phyloP scores from a whole-genome alignment of 2,329 filamentous ascomycete genomes.

The Phialophora expanda region DNA sequence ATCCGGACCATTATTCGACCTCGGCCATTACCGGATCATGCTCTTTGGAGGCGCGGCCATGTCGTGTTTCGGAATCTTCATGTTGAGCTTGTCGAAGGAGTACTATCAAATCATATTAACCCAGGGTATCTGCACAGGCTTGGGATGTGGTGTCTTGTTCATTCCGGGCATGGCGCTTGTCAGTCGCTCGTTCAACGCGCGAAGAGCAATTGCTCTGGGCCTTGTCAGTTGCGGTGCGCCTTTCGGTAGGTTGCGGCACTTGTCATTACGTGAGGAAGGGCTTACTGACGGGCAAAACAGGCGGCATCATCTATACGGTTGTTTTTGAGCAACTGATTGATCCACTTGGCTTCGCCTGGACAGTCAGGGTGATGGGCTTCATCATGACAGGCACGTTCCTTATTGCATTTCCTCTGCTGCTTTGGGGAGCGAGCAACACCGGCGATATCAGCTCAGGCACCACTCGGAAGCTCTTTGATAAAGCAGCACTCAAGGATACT shows the following conservation, averaged over 20 bases:
- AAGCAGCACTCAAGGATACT: conserved; percentile 52
- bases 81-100: conserved; percentile 73
- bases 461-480: conserved; percentile 52
- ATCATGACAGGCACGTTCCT: conserved; percentile 42
- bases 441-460: conserved; percentile 47
- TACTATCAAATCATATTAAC: conserved; percentile 87
- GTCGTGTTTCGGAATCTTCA: conserved; percentile 67
- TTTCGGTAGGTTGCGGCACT: conserved; percentile 69
- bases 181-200: conserved; percentile 35
- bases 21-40: conserved; percentile 75
- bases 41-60: conserved; percentile 70
- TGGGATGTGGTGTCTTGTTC: conserved; percentile 79
- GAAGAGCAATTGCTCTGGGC: conserved; percentile 37
- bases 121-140: conserved; percentile 75
- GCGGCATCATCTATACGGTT: conserved; percentile 70
- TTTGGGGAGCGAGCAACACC: conserved; percentile 36
- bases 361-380: conserved; percentile 54
- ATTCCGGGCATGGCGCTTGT: conserved; percentile 69
- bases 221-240: conserved; percentile 57
- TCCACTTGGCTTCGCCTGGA: conserved; percentile 55
- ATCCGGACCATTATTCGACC: conserved; percentile 86
- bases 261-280: background rate
- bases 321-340: conserved; percentile 55
- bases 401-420: conserved; percentile 41
- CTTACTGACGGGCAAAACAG: conserved; percentile 49